phyloP scores from a whole-genome alignment of 768 basidiomycete genomes.

The Fomitopsis serialis region DNA sequence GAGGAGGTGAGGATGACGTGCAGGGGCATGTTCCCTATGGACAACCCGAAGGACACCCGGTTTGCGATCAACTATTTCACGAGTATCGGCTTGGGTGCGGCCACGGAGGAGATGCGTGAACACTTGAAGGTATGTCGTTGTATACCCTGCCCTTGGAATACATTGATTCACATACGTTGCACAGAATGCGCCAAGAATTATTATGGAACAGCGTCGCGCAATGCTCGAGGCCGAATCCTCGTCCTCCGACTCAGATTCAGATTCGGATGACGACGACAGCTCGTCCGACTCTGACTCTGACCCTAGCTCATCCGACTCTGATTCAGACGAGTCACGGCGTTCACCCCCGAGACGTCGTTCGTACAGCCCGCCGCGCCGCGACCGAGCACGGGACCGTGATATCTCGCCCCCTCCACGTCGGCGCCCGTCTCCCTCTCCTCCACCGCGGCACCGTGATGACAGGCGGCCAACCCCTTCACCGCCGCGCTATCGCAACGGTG shows the following conservation, averaged over 20 bases:
- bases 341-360: constrained; percentile 24
- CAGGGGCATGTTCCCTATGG: constrained; percentile 88
- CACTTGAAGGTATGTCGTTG: constrained; percentile 68
- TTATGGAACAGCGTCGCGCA: constrained; percentile 91
- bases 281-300: constrained; percentile 40
- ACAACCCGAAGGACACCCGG: constrained; percentile 94
- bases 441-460: constrained; percentile 13
- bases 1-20: constrained; percentile 72
- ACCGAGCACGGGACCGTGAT: constrained; percentile 19
- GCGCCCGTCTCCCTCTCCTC: constrained; percentile 19
- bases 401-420: constrained; percentile 18
- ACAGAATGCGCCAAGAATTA: constrained; percentile 86
- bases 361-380: constrained; percentile 27
- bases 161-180: neutral
- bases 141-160: neutral
- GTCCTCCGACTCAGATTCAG: constrained; percentile 35
- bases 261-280: constrained; percentile 29
- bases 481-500: constrained; percentile 12
- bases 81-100: constrained; percentile 80
- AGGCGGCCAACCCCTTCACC: constrained; percentile 20
- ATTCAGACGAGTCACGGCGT: constrained; percentile 31
- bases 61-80: constrained; percentile 99
- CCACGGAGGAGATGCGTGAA: constrained; percentile 97
- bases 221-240: constrained; percentile 68
- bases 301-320: constrained; percentile 34